Percentiles rank a stretch among this genome's conserved stretches.
These are phyloP conservation scores for Eimeria acervulina DNA, from an alignment of 169 alveolate genomes.

Conservation along the genomic window DNA sequence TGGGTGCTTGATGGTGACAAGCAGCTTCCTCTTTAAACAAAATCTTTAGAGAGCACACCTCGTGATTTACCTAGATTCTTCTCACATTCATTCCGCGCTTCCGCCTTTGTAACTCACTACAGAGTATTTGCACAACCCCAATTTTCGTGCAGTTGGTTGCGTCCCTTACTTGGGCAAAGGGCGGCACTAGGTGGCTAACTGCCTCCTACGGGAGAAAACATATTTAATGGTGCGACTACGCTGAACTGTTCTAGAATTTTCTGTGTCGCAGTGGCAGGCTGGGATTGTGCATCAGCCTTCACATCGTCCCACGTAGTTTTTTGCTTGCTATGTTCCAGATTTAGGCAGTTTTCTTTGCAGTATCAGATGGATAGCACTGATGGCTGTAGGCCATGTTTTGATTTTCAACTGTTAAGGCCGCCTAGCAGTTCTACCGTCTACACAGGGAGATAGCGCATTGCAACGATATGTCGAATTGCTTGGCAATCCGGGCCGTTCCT, in stretches of 20 bases:
- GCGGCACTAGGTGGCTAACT: not conserved
- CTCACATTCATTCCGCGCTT: not conserved
- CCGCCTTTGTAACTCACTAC: not conserved
- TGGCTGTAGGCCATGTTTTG: not conserved
- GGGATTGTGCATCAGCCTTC: not conserved
- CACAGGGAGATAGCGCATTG: not conserved
- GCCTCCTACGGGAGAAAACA: not conserved
- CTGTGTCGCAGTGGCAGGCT: not conserved
- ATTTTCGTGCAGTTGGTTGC: not conserved
- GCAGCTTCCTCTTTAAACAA: conserved; percentile 38
- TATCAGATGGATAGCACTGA: not conserved
- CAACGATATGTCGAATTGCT: not conserved
- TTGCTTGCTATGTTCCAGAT: not conserved
- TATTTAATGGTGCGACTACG: not conserved
- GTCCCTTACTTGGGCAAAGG: not conserved
- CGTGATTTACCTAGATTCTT: not conserved
- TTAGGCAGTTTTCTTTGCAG: not conserved
- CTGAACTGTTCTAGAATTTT: not conserved
- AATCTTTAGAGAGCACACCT: not conserved
- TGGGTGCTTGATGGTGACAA: conserved; percentile 80
- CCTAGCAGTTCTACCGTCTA: not conserved
- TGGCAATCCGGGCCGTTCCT: not conserved
- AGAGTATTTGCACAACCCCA: not conserved
- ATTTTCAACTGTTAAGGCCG: not conserved
- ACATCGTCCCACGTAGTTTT: not conserved